A percentile compares a stretch with the other conserved stretches of the same genome.
Evolutionary conservation across 345 rosid species (phyloP).

Genomic region (Punica granatum): DNA sequence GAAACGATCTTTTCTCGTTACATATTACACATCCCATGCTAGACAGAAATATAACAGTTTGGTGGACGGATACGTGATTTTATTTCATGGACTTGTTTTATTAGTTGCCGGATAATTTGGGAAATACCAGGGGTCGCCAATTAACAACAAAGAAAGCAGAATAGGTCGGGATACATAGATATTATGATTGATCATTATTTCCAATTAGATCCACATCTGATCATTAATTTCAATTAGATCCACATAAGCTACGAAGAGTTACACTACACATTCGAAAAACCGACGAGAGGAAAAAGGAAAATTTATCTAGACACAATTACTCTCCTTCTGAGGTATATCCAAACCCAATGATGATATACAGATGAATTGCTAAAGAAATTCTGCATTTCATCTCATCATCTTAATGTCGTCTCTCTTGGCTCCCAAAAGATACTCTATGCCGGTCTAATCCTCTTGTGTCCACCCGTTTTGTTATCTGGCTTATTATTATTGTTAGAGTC

Average conservation of each 20-base stretch:
- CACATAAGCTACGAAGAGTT: neutral
- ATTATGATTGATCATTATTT: neutral
- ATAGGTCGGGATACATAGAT: neutral
- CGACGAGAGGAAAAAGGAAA: neutral
- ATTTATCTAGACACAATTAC: neutral
- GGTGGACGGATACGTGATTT: too few species aligned
- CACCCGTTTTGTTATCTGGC: conserved; percentile 40
- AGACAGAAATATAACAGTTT: too few species aligned
- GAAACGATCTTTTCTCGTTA: too few species aligned
- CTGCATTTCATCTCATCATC: neutral
- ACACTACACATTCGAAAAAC: neutral
- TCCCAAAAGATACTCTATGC: conserved; percentile 14
- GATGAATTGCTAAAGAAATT: neutral
- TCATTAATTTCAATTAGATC: neutral
- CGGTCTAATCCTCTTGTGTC: conserved; percentile 48
- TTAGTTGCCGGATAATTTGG: too few species aligned
- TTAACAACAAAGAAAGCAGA: too few species aligned
- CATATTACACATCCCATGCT: too few species aligned
- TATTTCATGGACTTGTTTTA: too few species aligned
- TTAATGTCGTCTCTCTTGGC: neutral
- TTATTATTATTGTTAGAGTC: conserved; percentile 42
- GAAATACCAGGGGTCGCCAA: too few species aligned
- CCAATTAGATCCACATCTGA: neutral
- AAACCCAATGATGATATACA: neutral
- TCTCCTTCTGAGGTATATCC: neutral